Base-by-base conservation (phyloP, 2,329 filamentous ascomycete genomes). In the Aspergillus clavatus region DNA sequence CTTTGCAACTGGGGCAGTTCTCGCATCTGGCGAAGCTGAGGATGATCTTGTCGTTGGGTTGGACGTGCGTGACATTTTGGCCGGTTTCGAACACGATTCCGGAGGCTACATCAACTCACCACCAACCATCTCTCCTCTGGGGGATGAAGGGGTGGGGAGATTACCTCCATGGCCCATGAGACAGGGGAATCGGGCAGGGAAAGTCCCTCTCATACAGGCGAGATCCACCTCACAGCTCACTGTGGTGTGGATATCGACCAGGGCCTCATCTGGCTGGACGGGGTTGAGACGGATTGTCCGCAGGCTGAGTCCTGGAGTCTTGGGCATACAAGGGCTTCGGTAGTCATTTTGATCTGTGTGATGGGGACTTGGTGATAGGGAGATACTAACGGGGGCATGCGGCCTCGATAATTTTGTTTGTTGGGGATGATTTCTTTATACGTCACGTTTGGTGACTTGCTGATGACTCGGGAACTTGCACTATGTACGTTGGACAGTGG, bases 41-140 rank as follows among this genome's bases (percentile, higher is more conserved):
- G 4, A 61, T 33, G 10, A 77, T 73, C 2, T 71, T 67, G 51
- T 78, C 73, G 33, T 73, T 73, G 18, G 60, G 48, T 39, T 68
- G 57, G 21, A 72, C 69, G 16, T 70, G 61, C 2, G 59, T 71
- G 18, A 77, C 67, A 4, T 60, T 63, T 3, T 57, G 51, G 7
- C 74, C 75, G 33, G 71, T 63, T 45, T 66, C 57, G 43, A 69
- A 63, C 12, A 81, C 74, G 40, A 75, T 71, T 1, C 77, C 77
- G 2, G 74, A 66, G 64, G 76, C 76, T 67, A 24, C 4, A 8
- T 24, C 23, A 4, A 24, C 8, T 24, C 23, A 24, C 4, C 23
- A 24, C 8, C 8, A 8, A n/a, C 8, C 4, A 8, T 24, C 4
- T 8, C 4, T 24, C 23, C 23, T 24, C 8, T 4, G 23, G 23